These are phyloP conservation scores for Diaporthe australafricana DNA, from an alignment of 2,329 filamentous ascomycete species.

Conservation along the genomic window DNA sequence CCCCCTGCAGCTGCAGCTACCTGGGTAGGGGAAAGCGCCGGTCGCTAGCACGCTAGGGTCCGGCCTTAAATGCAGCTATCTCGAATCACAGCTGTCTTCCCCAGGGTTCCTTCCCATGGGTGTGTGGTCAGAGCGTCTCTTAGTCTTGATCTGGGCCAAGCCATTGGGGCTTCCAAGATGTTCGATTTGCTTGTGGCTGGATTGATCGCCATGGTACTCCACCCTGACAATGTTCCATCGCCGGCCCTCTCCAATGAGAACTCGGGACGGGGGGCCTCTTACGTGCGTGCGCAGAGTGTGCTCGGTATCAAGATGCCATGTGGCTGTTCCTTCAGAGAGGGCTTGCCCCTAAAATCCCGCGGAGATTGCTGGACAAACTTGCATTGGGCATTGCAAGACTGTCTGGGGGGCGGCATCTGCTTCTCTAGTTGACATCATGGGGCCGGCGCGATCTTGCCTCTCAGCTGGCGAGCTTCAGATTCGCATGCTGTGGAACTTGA, in stretches of 20 bases:
- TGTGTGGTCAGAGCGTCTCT: not conserved
- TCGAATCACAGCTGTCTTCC: not conserved
- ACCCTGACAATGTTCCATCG: not conserved
- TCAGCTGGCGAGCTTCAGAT: not conserved
- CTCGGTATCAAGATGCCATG: too few species aligned
- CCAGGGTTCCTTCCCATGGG: too few species aligned
- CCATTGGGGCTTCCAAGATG: not conserved
- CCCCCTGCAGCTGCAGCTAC: conserved; percentile 17
- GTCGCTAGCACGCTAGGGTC: not conserved
- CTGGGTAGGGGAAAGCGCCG: not conserved
- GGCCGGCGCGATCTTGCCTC: too few species aligned
- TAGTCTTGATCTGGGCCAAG: conserved; percentile 2
- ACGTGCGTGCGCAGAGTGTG: too few species aligned
- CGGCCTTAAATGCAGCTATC: not conserved
- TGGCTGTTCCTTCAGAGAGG: too few species aligned
- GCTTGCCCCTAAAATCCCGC: too few species aligned
- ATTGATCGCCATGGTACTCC: not conserved
- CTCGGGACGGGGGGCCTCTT: not conserved
- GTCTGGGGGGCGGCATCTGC: too few species aligned
- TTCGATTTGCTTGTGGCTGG: not conserved
- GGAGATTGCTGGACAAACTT: too few species aligned
- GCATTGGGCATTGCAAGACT: too few species aligned
- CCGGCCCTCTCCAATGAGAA: not conserved
- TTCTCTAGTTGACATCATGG: too few species aligned
- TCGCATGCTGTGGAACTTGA: not conserved